Evolutionary conservation across 148 eudicot species (phyloP).

Genomic region (Chenopodium formosanum): DNA sequence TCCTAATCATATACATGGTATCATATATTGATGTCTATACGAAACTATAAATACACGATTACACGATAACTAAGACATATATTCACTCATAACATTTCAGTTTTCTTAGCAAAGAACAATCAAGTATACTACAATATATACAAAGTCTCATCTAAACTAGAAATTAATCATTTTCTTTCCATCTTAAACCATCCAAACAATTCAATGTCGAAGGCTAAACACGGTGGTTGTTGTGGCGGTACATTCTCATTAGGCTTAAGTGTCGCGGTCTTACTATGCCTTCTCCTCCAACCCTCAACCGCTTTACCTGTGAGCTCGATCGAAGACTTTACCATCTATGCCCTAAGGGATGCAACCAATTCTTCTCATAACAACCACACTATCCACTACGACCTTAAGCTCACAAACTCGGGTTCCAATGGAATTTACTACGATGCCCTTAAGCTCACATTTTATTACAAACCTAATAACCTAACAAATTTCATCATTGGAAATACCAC

Average conservation of each 20-base stretch:
- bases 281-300: not conserved
- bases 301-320: not conserved
- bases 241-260: not conserved
- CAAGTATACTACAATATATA: too few species aligned
- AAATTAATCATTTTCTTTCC: not conserved
- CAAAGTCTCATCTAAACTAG: too few species aligned
- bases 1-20: too few species aligned
- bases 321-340: not conserved
- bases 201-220: not conserved
- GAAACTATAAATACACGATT: too few species aligned
- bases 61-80: too few species aligned
- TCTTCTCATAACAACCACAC: not conserved
- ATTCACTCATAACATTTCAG: too few species aligned
- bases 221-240: not conserved
- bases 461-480: not conserved
- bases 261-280: not conserved
- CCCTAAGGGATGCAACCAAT: not conserved
- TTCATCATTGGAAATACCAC: slow-evolving; percentile 17
- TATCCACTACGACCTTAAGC: not conserved
- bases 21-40: too few species aligned
- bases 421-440: not conserved
- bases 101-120: too few species aligned
- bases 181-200: not conserved
- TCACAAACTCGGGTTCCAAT: not conserved
- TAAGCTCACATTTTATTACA: not conserved